Percentiles rank a stretch among this genome's conserved stretches.
Evolutionary conservation across 164 flowering plant species (phyloP).

Genomic region (Echeveria elegans): DNA sequence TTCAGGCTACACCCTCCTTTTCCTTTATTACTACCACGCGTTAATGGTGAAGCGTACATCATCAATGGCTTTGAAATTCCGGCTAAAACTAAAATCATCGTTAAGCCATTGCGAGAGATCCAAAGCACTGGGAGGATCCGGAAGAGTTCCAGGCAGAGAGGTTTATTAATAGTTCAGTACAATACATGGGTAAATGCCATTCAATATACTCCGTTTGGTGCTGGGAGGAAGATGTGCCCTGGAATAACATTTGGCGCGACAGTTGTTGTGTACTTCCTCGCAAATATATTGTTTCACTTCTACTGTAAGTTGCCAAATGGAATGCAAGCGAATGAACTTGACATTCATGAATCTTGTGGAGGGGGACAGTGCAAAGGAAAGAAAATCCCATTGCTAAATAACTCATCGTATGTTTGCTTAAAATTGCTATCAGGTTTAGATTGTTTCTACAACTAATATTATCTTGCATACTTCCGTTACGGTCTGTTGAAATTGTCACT

Average conservation of each 20-base stretch:
- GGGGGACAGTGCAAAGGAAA: neutral
- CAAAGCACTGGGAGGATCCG: neutral
- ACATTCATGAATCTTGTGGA: neutral
- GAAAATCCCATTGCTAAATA: neutral
- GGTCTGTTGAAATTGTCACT: neutral
- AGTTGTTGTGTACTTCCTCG: neutral
- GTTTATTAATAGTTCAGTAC: neutral
- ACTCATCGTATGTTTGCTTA: neutral
- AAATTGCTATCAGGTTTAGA: neutral
- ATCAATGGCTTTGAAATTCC: conserved; percentile 4
- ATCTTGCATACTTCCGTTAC: neutral
- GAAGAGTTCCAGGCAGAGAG: conserved; percentile 1
- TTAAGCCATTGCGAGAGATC: conserved; percentile 5
- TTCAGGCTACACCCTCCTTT: conserved; percentile 3
- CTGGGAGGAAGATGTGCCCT: conserved; percentile 3
- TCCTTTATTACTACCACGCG: neutral
- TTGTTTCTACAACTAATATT: neutral
- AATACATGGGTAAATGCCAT: neutral
- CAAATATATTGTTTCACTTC: neutral
- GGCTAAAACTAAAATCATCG: neutral
- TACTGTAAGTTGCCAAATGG: neutral
- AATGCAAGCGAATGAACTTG: neutral
- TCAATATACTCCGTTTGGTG: neutral
- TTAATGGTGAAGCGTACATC: neutral
- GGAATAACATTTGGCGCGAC: neutral